Base-by-base conservation (phyloP, 2,329 filamentous ascomycete genomes). In the Orbilia blumenaviensis region DNA sequence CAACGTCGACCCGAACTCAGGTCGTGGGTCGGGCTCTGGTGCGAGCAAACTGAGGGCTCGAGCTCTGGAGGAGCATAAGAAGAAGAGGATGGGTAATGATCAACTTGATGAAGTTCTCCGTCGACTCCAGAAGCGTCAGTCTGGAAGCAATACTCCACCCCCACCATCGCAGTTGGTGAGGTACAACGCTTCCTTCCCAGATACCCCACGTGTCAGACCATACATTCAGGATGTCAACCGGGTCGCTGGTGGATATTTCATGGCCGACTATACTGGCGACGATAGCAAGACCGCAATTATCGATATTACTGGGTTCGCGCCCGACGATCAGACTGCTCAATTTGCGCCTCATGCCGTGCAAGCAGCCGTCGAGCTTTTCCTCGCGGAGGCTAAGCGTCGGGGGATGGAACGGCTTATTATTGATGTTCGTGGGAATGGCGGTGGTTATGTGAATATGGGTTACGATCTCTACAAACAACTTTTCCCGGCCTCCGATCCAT, bases 341-440 rank as follows among this genome's bases (percentile, higher is more conserved):
- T 75, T 68, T 25, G 54, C 71, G 9, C 34, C 71, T 1, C 71
- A 75, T 8, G 71, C 71, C 3, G 71, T 75, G 10, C 73, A 77
- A 63, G 66, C 73, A 2, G 73, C 73, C 4, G 73, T 77, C 9
- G 58, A 77, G 29, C 36, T 66, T 27, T 77, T 77, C 60, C 64
- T 85, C 44, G 77, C 81, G 1, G 83, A 83, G 1, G 84, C 85
- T 1, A 89, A 89, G 80, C 87, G 83, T n/a, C 42, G 46, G 6
- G 62, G 64, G 1, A 75, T 77, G 60, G 58, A 71, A 1, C 89
- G 87, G 80, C 83, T 92, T 3, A 84, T 92, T 29, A 86, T 92
- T 72, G 90, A 92, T 77, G 80, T 91, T 5, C 85, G 87, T 2
- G 84, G 83, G 1, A 92, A 92, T 78, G 84, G 83, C 0, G 90